phyloP scores from a whole-genome alignment of 768 basidiomycete genomes.

The Leucogyrophana mollusca region DNA sequence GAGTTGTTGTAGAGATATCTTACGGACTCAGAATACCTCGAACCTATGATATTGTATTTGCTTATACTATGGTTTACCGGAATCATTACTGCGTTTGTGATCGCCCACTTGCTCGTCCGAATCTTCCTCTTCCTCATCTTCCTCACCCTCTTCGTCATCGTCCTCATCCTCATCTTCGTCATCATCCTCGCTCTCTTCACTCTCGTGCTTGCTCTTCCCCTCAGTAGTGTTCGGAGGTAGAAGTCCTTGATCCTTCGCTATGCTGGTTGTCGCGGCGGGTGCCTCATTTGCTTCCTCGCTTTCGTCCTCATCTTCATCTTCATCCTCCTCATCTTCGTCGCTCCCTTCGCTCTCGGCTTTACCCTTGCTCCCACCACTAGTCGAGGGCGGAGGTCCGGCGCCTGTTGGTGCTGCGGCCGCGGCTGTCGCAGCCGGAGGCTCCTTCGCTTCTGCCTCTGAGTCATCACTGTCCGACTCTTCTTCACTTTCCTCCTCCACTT shows the following conservation, averaged over 20 bases:
- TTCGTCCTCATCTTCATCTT: conserved; percentile 18
- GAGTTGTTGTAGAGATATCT: too few species aligned
- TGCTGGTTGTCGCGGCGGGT: too few species aligned
- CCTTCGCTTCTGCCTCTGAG: background rate
- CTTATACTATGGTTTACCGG: background rate
- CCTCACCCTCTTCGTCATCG: conserved; percentile 28
- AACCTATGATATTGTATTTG: conserved; percentile 26
- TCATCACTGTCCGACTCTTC: conserved; percentile 16
- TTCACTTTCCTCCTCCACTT: conserved; percentile 20
- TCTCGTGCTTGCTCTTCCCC: too few species aligned
- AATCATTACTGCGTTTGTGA: conserved; percentile 2
- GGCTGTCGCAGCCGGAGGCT: too few species aligned
- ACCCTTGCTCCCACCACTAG: too few species aligned
- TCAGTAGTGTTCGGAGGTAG: too few species aligned
- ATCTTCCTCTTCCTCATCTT: conserved; percentile 24
- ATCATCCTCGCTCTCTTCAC: conserved; percentile 4
- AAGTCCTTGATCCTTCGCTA: too few species aligned
- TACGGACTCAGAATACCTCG: too few species aligned
- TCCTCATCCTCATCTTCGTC: conserved; percentile 31
- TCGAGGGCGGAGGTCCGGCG: too few species aligned
- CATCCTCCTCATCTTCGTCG: conserved; percentile 19
- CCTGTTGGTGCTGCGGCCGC: too few species aligned
- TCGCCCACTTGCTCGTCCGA: conserved; percentile 6
- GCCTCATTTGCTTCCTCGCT: conserved; percentile 19
- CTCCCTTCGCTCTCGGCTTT: conserved; percentile 1